A percentile compares a stretch with the other conserved stretches of the same genome.
phyloP scores from a whole-genome alignment of 2,329 filamentous ascomycete genomes.

The Alternaria hordeiaustralica region DNA sequence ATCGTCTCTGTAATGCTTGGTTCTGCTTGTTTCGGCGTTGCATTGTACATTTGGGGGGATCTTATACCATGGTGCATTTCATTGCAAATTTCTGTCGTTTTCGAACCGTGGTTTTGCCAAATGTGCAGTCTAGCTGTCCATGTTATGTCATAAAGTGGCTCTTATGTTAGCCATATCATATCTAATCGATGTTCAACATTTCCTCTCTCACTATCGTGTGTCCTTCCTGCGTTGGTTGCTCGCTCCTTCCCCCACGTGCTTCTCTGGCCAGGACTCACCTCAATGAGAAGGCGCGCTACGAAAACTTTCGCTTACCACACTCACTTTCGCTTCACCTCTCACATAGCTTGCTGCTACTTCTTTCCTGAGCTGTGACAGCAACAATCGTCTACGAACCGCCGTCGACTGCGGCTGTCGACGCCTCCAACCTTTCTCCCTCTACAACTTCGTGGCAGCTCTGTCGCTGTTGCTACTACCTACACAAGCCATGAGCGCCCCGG shows the following conservation, averaged over 20 bases:
- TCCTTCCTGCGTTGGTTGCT: neutral
- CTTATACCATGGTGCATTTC: conserved; percentile 16
- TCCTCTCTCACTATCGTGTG: neutral
- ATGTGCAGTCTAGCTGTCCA: neutral
- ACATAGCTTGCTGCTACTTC: too few species aligned
- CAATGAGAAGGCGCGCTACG: neutral
- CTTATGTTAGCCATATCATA: neutral
- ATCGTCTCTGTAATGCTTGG: neutral
- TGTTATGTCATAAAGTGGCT: neutral
- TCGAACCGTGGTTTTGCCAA: neutral
- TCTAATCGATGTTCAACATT: neutral
- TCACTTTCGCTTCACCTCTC: too few species aligned
- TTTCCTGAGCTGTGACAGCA: too few species aligned
- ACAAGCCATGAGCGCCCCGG: too few species aligned
- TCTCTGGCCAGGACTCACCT: neutral
- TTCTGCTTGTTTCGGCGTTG: conserved; percentile 8
- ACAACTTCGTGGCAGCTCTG: too few species aligned
- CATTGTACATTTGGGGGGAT: conserved; percentile 9
- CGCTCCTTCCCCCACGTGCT: neutral
- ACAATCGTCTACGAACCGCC: too few species aligned
- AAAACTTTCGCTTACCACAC: neutral
- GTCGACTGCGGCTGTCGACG: too few species aligned
- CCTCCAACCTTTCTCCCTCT: too few species aligned
- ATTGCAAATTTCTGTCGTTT: conserved; percentile 3
- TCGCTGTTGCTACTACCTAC: too few species aligned